Percentiles rank a stretch among this genome's conserved stretches.
Evolutionary conservation across 495 filamentous ascomycete species (phyloP).

Genomic region (Melanomma pulvis-pyrius): DNA sequence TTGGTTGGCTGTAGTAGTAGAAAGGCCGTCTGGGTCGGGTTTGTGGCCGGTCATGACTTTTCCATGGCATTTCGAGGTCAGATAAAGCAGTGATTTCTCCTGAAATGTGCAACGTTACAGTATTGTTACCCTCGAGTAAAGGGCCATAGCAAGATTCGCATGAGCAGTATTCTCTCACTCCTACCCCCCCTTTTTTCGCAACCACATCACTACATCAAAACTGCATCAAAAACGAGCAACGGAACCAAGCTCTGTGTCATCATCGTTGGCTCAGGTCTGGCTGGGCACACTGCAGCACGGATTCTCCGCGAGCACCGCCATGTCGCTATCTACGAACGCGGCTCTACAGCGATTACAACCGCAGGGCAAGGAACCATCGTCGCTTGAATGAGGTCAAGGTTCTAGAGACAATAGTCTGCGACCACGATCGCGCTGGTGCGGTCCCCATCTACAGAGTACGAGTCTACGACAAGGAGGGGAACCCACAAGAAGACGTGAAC

Average conservation of each 20-base stretch:
- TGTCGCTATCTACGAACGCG: constrained; percentile 14
- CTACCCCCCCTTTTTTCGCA: neutral
- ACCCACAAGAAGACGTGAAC: constrained; percentile 9
- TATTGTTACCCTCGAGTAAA: too few species aligned
- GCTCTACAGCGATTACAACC: neutral
- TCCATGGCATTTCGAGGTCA: too few species aligned
- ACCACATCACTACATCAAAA: neutral
- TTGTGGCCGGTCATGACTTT: too few species aligned
- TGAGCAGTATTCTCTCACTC: neutral
- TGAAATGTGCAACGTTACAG: too few species aligned
- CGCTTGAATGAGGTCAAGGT: constrained; percentile 10
- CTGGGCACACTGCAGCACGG: constrained; percentile 31
- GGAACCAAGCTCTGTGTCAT: constrained; percentile 13
- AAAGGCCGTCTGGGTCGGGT: too few species aligned
- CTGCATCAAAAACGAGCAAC: neutral
- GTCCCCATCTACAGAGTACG: constrained; percentile 4
- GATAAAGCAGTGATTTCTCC: too few species aligned
- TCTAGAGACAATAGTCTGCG: neutral
- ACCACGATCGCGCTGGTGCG: constrained; percentile 1
- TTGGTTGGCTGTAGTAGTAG: too few species aligned
- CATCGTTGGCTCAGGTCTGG: constrained; percentile 40
- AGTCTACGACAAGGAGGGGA: neutral
- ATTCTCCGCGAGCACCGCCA: constrained; percentile 2
- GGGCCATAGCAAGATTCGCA: neutral
- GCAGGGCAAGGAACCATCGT: constrained; percentile 16